These are phyloP conservation scores for Fagus sylvatica DNA, from an alignment of 306 rosid genomes.

Conservation along the genomic window DNA sequence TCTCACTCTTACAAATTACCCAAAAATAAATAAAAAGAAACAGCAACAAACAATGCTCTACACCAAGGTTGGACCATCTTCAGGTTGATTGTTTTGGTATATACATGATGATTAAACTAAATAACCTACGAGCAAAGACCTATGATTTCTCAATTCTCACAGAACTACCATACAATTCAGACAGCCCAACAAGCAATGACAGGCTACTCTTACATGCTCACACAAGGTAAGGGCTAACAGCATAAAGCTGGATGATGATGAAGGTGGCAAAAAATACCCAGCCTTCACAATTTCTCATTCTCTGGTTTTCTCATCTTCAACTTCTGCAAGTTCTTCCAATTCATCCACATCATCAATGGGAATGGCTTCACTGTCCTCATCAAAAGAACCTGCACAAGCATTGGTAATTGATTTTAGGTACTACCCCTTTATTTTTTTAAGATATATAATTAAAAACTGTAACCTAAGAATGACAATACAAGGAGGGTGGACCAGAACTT, in stretches of 20 bases:
- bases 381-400: slow-evolving; percentile 38
- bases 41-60: not conserved
- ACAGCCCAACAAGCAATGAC: not conserved
- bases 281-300: slow-evolving; percentile 26
- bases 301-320: slow-evolving; percentile 35
- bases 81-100: not conserved
- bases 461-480: not conserved
- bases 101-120: no score
- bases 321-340: slow-evolving; percentile 39
- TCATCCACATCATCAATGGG: slow-evolving; percentile 81
- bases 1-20: no score
- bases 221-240: not conserved
- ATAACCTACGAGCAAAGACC: not conserved
- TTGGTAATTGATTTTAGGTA: not conserved
- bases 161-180: not conserved
- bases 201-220: not conserved
- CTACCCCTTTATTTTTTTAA: not conserved
- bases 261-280: not conserved
- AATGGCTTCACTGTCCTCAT: slow-evolving; percentile 58
- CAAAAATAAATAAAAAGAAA: no score
- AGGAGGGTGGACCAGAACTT: no score
- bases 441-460: not conserved
- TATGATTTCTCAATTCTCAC: not conserved
- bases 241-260: not conserved
- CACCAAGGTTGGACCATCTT: not conserved